Percentiles rank a stretch among this genome's conserved stretches.
These are phyloP conservation scores for Crithidia brevicula DNA, from an alignment of 208 protist genomes.

Conservation along the genomic window DNA sequence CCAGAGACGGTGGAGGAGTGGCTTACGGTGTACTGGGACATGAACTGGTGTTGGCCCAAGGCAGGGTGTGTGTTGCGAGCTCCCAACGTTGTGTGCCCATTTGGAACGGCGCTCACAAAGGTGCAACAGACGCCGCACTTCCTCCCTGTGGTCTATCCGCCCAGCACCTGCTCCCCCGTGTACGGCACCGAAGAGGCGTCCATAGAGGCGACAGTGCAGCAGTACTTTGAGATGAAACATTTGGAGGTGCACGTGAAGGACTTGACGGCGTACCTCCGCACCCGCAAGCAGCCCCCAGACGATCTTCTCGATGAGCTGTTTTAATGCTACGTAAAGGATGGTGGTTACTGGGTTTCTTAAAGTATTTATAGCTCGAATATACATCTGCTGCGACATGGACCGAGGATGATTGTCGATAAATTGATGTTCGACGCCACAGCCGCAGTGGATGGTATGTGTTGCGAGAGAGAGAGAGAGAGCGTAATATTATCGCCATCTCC, in stretches of 20 bases:
- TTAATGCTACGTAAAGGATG: too few relatives aligned
- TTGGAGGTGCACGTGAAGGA: conserved; percentile 42
- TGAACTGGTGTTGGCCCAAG: conserved; percentile 79
- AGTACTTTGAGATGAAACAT: conserved; percentile 84
- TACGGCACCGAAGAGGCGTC: conserved; percentile 67
- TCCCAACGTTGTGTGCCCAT: conserved; percentile 33
- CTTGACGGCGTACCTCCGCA: conserved; percentile 65
- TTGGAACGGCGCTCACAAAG: conserved; percentile 19
- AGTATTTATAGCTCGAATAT: too few relatives aligned
- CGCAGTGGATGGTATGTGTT: too few relatives aligned
- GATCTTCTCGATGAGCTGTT: conserved; percentile 85
- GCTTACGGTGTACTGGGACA: conserved; percentile 65
- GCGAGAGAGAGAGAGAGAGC: too few relatives aligned
- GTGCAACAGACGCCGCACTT: conserved; percentile 35
- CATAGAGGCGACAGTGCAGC: conserved; percentile 62
- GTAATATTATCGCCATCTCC: too few relatives aligned
- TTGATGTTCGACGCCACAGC: too few relatives aligned
- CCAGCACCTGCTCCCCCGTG: conserved; percentile 40
- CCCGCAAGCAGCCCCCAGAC: conserved; percentile 61
- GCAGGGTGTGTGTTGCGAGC: conserved; percentile 69
- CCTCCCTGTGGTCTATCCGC: conserved; percentile 82
- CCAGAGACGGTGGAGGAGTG: conserved; percentile 44
- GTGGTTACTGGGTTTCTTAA: too few relatives aligned
- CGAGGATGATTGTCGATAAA: too few relatives aligned
- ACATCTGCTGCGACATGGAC: too few relatives aligned